These are phyloP conservation scores for Fraxinus anomala DNA, from an alignment of 257 asterid species.

Conservation along the genomic window DNA sequence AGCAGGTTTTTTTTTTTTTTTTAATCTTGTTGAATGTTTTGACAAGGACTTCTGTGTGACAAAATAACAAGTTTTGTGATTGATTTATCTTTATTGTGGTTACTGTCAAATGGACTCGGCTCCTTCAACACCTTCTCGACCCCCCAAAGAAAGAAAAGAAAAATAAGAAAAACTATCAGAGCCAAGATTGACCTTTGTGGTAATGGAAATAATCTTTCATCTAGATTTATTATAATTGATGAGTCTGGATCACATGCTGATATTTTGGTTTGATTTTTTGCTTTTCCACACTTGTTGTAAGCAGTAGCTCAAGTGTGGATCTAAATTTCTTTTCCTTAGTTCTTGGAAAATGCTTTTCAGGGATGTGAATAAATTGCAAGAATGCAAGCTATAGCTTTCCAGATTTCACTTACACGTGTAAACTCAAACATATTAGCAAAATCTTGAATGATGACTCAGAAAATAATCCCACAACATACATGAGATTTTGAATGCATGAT, in stretches of 20 bases:
- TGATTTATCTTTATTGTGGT: background rate
- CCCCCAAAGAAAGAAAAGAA: background rate
- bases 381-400: constrained; percentile 11
- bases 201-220: background rate
- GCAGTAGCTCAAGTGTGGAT: background rate
- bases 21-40: background rate
- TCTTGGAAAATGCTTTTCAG: background rate
- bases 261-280: background rate
- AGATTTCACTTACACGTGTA: background rate
- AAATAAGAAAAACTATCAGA: background rate
- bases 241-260: background rate
- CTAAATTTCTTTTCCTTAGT: constrained; percentile 3
- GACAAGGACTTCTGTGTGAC: background rate
- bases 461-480: background rate
- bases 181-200: constrained; percentile 1
- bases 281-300: background rate
- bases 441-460: background rate
- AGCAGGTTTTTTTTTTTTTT: constrained; percentile 54
- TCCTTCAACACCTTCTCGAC: background rate
- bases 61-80: background rate
- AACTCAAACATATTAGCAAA: background rate
- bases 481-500: background rate
- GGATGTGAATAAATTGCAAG: constrained; percentile 1
- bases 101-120: background rate
- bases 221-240: background rate